Evolutionary conservation across 345 rosid species (phyloP).

Genomic region (Aethionema arabicum): DNA sequence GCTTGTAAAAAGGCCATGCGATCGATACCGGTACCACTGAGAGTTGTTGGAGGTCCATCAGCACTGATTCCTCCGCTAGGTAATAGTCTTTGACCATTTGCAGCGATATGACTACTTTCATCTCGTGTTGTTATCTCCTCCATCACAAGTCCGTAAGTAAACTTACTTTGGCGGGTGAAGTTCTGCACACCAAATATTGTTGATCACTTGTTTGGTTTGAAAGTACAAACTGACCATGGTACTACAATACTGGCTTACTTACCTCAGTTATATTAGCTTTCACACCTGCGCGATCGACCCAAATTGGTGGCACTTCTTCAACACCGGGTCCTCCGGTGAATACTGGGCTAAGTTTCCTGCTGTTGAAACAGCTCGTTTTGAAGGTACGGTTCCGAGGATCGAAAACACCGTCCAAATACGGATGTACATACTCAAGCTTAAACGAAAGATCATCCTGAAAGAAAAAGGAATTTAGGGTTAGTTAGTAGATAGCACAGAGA

Average conservation of each 20-base stretch:
- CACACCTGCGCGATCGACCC: slow-evolving; percentile 97
- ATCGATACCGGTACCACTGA: slow-evolving; percentile 95
- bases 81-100: slow-evolving; percentile 85
- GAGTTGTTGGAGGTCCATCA: slow-evolving; percentile 99
- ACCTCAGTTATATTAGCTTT: slow-evolving; percentile 98
- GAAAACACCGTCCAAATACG: slow-evolving; percentile 84
- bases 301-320: slow-evolving; percentile 97
- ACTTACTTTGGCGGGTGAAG: slow-evolving; percentile 96
- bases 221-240: neutral
- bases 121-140: slow-evolving; percentile 98
- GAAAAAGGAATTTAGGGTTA: slow-evolving; percentile 13
- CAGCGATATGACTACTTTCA: slow-evolving; percentile 89
- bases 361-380: slow-evolving; percentile 87
- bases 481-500: neutral
- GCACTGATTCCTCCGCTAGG: slow-evolving; percentile 98
- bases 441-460: slow-evolving; percentile 95
- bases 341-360: slow-evolving; percentile 95
- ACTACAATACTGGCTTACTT: slow-evolving; percentile 26
- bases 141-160: slow-evolving; percentile 95
- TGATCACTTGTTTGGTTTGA: neutral
- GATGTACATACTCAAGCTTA: slow-evolving; percentile 97
- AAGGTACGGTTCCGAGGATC: slow-evolving; percentile 84
- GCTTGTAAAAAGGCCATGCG: slow-evolving; percentile 90
- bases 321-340: slow-evolving; percentile 98
- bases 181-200: slow-evolving; percentile 49